phyloP scores from a whole-genome alignment of 192 early-diverging fungal genomes.

The Dimargaris xerosporica region DNA sequence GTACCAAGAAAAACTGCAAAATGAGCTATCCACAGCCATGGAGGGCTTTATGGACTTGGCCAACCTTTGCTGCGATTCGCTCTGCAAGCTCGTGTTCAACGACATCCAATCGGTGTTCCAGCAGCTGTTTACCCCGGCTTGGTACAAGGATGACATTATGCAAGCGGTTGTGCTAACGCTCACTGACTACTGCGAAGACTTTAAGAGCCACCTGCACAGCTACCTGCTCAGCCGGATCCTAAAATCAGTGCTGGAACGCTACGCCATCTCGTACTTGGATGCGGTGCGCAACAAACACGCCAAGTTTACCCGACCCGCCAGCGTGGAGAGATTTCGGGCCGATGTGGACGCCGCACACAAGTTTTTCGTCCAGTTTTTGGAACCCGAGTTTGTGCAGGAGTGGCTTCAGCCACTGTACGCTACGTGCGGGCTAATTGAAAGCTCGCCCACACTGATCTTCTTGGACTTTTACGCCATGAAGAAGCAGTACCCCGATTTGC shows the following conservation, averaged over 20 bases:
- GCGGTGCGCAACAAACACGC: conserved; percentile 61
- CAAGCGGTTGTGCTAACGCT: conserved; percentile 76
- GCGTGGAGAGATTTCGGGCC: conserved; percentile 49
- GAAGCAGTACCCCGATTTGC: conserved; percentile 83
- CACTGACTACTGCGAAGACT: conserved; percentile 89
- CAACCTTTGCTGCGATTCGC: conserved; percentile 51
- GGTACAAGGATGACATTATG: conserved; percentile 87
- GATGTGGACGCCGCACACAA: conserved; percentile 59
- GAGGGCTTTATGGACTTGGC: conserved; percentile 86
- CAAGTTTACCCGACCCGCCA: conserved; percentile 52
- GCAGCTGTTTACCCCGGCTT: conserved; percentile 62
- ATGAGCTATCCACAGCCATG: conserved; percentile 52
- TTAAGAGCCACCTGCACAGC: conserved; percentile 68
- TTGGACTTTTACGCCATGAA: conserved; percentile 84
- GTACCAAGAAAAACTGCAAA: conserved; percentile 42
- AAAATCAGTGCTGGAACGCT: conserved; percentile 72
- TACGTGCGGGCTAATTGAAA: conserved; percentile 64
- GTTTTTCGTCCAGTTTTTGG: conserved; percentile 67
- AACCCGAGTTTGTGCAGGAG: conserved; percentile 49
- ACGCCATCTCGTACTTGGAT: conserved; percentile 76
- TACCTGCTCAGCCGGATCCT: conserved; percentile 78
- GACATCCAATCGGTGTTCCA: conserved; percentile 63
- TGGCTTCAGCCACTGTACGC: conserved; percentile 73
- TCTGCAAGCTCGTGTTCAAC: conserved; percentile 71
- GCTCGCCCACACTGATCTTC: conserved; percentile 67